These are phyloP conservation scores for Apophysomyces elegans DNA, from an alignment of 371 early-diverging fungal species.

Conservation along the genomic window DNA sequence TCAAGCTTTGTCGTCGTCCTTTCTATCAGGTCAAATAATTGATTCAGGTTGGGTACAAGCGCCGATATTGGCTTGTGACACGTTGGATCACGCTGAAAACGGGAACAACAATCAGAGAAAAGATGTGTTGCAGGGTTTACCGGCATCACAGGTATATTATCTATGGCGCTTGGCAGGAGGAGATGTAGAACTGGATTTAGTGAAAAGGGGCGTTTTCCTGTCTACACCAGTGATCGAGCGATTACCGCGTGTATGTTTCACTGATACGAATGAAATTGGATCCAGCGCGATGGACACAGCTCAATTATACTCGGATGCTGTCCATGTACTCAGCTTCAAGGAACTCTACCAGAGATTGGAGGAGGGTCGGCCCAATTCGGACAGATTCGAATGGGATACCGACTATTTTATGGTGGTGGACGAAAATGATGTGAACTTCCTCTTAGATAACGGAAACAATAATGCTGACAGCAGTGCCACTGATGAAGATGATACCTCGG, in stretches of 20 bases:
- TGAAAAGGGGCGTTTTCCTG: conserved; percentile 56
- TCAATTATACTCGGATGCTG: conserved; percentile 58
- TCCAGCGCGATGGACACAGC: conserved; percentile 45
- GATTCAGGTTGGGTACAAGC: conserved; percentile 34
- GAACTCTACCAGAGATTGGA: conserved; percentile 57
- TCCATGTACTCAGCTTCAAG: conserved; percentile 56
- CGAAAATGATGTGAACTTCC: conserved; percentile 68
- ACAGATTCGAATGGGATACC: conserved; percentile 67
- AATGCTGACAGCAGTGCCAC: not conserved
- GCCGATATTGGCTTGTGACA: conserved; percentile 44
- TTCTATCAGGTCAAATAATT: conserved; percentile 19
- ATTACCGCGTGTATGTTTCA: conserved; percentile 55
- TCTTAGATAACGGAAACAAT: conserved; percentile 34
- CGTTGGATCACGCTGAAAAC: conserved; percentile 34
- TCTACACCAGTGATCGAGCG: conserved; percentile 67
- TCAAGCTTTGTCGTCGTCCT: conserved; percentile 25
- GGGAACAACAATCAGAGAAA: conserved; percentile 6
- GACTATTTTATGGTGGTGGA: conserved; percentile 68
- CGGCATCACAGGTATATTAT: conserved; percentile 59
- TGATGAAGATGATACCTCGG: conserved; percentile 19
- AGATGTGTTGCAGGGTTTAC: conserved; percentile 38
- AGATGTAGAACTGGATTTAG: conserved; percentile 64
- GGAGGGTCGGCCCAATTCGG: conserved; percentile 39
- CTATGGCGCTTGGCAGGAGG: conserved; percentile 73
- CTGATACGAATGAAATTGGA: conserved; percentile 53